Evolutionary conservation across 768 basidiomycete genomes (phyloP), one percentile per base, ranked within the genome.

Genomic region (Porphyrellus cyaneotinctus): DNA sequence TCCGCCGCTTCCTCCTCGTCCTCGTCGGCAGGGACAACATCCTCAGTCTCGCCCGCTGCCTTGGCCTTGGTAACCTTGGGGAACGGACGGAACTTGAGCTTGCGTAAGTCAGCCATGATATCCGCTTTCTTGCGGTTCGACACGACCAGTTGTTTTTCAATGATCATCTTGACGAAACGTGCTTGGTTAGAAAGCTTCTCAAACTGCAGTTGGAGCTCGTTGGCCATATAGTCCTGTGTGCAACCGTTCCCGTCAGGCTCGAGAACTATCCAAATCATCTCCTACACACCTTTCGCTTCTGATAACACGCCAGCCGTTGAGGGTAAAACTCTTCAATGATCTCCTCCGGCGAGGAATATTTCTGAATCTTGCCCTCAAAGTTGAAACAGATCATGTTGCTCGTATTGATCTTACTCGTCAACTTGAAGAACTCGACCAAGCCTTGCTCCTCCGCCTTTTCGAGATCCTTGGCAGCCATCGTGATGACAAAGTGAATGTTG

Each of bases 311-410:
- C 57, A 99, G 72, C 15, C 97, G 83, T 51, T 84, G 74, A 24
- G 91, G 88, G 66, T 91, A 99, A 67, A 97, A 99, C 35, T 97
- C 95, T 57, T 91, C 85, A 41, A 98, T 70, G 48, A 99, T 91
- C 59, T 94, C 88, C 65, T 98, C 97, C 0, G 97, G 83, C 1
- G 85, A 80, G 17, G 81, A 75, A 69, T 97, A 98, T 72, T 86
- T 95, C 74, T 86, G 92, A 74, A 99, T 95, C 75, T 95, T 97
- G 60, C 91, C 87, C 17, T 95, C 89, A 54, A 90, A 81, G 70
- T 99, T 95, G 70, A 99, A 99, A 72, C 92, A 94, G 17, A 98
- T 97, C 97, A 99, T 98, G 74, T 99, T 99, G 67, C 83, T 81
- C 15, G 92, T 97, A 69, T 78, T 88, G 68, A 99, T 72, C 68